Evolutionary conservation across 73 alveolate genomes (phyloP).

Genomic region (Stentor roeselii): DNA sequence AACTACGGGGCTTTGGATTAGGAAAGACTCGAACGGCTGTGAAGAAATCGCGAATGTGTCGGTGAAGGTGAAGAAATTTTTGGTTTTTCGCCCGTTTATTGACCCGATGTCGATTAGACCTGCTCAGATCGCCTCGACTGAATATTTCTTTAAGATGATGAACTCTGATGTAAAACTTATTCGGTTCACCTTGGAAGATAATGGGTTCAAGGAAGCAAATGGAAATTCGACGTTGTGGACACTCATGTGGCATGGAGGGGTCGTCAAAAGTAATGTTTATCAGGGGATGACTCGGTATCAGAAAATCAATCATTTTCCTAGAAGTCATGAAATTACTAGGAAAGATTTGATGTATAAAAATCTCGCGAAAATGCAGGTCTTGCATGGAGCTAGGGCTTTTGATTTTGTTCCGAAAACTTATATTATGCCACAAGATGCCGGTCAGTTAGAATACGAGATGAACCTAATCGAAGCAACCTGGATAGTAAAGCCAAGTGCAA

Average conservation of each 20-base stretch:
- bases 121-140: conserved; percentile 33
- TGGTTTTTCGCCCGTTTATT: conserved; percentile 48
- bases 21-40: no score
- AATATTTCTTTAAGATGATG: conserved; percentile 47
- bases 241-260: conserved; percentile 55
- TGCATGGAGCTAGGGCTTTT: conserved; percentile 56
- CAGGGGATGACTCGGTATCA: conserved; percentile 46
- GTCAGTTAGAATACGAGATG: conserved; percentile 50
- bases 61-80: conserved; percentile 32
- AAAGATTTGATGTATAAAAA: conserved; percentile 61
- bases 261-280: conserved; percentile 45
- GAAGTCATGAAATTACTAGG: conserved; percentile 75
- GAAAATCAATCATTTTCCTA: conserved; percentile 71
- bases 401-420: conserved; percentile 77
- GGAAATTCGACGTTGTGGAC: conserved; percentile 37
- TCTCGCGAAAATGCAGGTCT: conserved; percentile 63
- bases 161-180: conserved; percentile 52
- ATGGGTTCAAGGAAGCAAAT: conserved; percentile 62
- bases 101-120: conserved; percentile 58
- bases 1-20: not conserved
- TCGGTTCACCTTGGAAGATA: conserved; percentile 61
- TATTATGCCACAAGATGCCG: conserved; percentile 56
- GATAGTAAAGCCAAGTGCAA: conserved; percentile 84
- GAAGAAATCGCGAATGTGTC: conserved; percentile 20
- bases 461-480: conserved; percentile 34